A percentile compares a stretch with the other conserved stretches of the same genome.
phyloP scores from a whole-genome alignment of 1,284 basidiomycete genomes.

The Chalciporus piperatoides region DNA sequence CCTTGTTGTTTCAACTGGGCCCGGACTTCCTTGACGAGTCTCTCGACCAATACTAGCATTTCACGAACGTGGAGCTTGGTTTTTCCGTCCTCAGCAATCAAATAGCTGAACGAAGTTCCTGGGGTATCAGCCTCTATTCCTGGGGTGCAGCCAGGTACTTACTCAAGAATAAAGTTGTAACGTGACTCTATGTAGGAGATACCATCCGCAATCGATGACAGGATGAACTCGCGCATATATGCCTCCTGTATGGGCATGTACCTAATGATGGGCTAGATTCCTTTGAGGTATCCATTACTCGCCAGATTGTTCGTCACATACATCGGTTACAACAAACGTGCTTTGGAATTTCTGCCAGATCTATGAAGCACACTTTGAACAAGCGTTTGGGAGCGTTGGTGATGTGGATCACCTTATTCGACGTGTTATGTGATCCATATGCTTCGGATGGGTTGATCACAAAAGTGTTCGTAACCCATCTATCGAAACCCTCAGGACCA shows the following conservation, averaged over 20 bases:
- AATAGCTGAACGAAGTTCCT: conserved; percentile 32
- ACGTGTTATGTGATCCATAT: conserved; percentile 63
- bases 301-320: conserved; percentile 28
- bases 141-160: conserved; percentile 12
- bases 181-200: conserved; percentile 71
- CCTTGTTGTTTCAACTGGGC: conserved; percentile 48
- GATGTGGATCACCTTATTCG: conserved; percentile 44
- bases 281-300: background rate
- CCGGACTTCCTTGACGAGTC: conserved; percentile 53
- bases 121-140: background rate
- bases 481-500: conserved; percentile 60
- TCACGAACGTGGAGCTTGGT: conserved; percentile 57
- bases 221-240: conserved; percentile 33
- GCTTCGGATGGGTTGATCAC: conserved; percentile 64
- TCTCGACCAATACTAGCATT: conserved; percentile 54
- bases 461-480: conserved; percentile 54
- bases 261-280: conserved; percentile 22
- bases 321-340: conserved; percentile 51
- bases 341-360: conserved; percentile 67
- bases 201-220: conserved; percentile 60
- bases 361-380: conserved; percentile 32
- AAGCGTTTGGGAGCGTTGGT: background rate
- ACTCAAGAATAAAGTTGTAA: conserved; percentile 63
- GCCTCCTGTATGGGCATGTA: conserved; percentile 22
- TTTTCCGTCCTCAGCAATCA: conserved; percentile 53